phyloP scores from a whole-genome alignment of 225 moss, liverwort and hornwort genomes.

The Polytrichum formosum region DNA sequence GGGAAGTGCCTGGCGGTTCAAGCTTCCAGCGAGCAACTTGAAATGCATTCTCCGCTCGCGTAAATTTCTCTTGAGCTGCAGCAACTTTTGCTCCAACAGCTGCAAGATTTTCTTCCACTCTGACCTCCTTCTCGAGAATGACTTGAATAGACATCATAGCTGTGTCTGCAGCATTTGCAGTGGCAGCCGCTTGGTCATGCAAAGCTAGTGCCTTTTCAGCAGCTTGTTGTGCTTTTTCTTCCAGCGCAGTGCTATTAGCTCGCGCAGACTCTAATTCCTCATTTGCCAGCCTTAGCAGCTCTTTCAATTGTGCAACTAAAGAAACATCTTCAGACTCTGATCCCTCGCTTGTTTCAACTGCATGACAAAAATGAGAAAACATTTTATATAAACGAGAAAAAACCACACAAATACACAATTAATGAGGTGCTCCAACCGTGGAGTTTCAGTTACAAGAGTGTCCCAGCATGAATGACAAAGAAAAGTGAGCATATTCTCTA shows the following conservation, averaged over 20 bases:
- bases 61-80: conserved; percentile 48
- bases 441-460: neutral
- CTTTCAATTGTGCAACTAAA: conserved; percentile 36
- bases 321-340: conserved; percentile 39
- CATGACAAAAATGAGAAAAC: conserved; percentile 6
- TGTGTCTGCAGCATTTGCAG: conserved; percentile 31
- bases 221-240: conserved; percentile 58
- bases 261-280: conserved; percentile 56
- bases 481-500: neutral
- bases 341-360: conserved; percentile 19
- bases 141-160: conserved; percentile 38
- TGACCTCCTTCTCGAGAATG: conserved; percentile 34
- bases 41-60: conserved; percentile 57
- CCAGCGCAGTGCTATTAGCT: conserved; percentile 50
- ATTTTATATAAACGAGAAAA: neutral
- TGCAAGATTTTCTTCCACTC: conserved; percentile 36
- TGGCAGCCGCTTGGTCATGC: conserved; percentile 59
- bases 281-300: conserved; percentile 51
- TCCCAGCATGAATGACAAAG: neutral
- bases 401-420: too few species aligned
- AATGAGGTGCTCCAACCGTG: neutral
- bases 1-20: conserved; percentile 40
- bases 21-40: conserved; percentile 60
- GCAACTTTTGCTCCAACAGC: conserved; percentile 34
- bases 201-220: conserved; percentile 72